Base-by-base conservation (phyloP, 331 rosid species). In the Telfairia occidentalis region DNA sequence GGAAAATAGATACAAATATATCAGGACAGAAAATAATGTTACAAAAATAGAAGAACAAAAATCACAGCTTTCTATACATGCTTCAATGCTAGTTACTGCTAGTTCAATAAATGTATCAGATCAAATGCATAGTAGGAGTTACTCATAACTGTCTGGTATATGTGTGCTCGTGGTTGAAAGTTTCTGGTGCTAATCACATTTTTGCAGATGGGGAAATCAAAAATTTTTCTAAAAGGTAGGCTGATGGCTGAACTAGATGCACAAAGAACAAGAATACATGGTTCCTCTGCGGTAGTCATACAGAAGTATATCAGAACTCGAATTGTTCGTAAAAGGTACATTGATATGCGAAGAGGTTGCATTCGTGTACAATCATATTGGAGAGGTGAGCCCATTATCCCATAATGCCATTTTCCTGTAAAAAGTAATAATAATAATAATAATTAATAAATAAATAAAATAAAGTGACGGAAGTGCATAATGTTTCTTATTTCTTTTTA, bases 191-290 rank as follows among this genome's bases (percentile, higher is more conserved):
- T 69, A 83, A 69, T 26, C 26, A 40, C 76, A 46, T 53, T 71
- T 69, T 82, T 86, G 69, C 87, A 93, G 98, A 85, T 93, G 54
- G 98, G 98, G 73, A 80, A 86, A 80, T 80, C 96, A 54, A 61
- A 89, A 86, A 46, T 93, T 75, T 93, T 93, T 82, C 78, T 93
- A 55, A 88, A 92, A 84, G 98, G 87, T 60, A 92, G 92, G 63
- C 91, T 90, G 89, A 90, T 90, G 98, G 94, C 94, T 61, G 91
- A 89, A 81, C 83, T 93, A 78, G 96, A 93, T 84, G 87, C 92
- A 73, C 75, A 48, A 66, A 88, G 96, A 80, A 80, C 87, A 78
- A 63, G 73, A 45, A 58, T 83, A 23, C 84, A 86, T 71, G 82
- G 73, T 66, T 64, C 64, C 23, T 82, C 96, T 24, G 94, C 96